phyloP scores from a whole-genome alignment of 2,329 filamentous ascomycete genomes.

The Taxawa tesnikishii region DNA sequence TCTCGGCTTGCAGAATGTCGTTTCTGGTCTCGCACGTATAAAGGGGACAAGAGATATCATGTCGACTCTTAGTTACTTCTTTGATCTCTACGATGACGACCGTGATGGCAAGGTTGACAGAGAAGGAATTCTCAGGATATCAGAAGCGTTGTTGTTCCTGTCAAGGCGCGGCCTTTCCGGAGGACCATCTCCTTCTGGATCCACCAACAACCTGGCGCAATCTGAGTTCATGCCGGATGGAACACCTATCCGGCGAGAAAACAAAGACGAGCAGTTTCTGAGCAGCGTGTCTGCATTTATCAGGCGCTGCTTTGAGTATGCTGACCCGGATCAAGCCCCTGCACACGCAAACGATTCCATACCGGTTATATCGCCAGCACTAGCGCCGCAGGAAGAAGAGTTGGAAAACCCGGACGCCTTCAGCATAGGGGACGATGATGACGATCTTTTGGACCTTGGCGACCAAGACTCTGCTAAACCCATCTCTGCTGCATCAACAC shows the following conservation, averaged over 20 bases:
- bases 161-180: constrained; percentile 79
- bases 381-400: no score
- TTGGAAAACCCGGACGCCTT: constrained; percentile 47
- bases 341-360: constrained; percentile 15
- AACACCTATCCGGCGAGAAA: constrained; percentile 30
- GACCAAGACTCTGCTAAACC: constrained; percentile 19
- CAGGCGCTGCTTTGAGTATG: constrained; percentile 91
- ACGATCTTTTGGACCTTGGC: constrained; percentile 50
- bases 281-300: constrained; percentile 94
- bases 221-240: constrained; percentile 18
- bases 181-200: constrained; percentile 52
- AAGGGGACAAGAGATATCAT: constrained; percentile 94
- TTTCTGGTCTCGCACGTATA: constrained; percentile 77
- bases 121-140: constrained; percentile 89
- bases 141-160: constrained; percentile 84
- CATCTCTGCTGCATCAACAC: constrained; percentile 7
- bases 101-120: constrained; percentile 83
- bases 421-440: constrained; percentile 60
- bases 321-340: constrained; percentile 65
- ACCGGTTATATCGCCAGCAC: no score
- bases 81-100: constrained; percentile 91
- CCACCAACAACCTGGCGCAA: constrained; percentile 40
- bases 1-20: constrained; percentile 80
- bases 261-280: constrained; percentile 74
- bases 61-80: constrained; percentile 96